These are phyloP conservation scores for Epithele typhae DNA, from an alignment of 768 basidiomycete species.

Conservation along the genomic window DNA sequence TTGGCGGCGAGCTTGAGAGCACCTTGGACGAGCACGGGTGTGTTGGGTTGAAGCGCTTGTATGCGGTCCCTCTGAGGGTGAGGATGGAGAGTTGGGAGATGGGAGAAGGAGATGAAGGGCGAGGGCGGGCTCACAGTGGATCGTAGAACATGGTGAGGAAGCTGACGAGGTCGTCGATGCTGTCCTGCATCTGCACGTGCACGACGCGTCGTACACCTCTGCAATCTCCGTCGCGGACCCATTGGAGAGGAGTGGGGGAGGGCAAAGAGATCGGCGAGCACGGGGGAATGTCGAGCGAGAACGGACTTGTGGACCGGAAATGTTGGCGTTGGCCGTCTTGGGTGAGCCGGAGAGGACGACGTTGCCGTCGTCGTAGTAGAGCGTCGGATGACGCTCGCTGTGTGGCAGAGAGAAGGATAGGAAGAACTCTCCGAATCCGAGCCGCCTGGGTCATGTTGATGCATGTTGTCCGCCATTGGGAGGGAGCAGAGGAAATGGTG, in stretches of 20 bases:
- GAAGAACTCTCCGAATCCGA: background rate
- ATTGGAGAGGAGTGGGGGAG: conserved; percentile 18
- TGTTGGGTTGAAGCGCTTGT: conserved; percentile 29
- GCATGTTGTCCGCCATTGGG: conserved; percentile 4
- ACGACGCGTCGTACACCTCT: conserved; percentile 26
- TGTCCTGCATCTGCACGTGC: conserved; percentile 27
- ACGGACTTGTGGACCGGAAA: conserved; percentile 27
- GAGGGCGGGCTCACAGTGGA: conserved; percentile 21
- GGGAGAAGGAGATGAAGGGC: background rate
- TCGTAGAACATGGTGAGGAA: conserved; percentile 26
- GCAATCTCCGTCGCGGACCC: conserved; percentile 7
- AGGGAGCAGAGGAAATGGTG: background rate
- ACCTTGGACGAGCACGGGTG: conserved; percentile 28
- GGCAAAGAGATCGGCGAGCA: conserved; percentile 26
- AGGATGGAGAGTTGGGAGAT: no score
- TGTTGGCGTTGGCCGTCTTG: conserved; percentile 12
- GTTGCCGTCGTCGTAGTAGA: conserved; percentile 31
- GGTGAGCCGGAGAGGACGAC: conserved; percentile 24
- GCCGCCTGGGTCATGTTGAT: background rate
- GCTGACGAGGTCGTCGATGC: conserved; percentile 23
- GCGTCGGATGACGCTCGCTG: conserved; percentile 19
- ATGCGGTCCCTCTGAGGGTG: conserved; percentile 20
- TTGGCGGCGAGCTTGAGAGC: conserved; percentile 31
- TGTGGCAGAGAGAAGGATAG: background rate
- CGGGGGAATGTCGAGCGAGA: conserved; percentile 21